phyloP scores from a whole-genome alignment of 306 rosid species.

The Gleditsia sinensis region DNA sequence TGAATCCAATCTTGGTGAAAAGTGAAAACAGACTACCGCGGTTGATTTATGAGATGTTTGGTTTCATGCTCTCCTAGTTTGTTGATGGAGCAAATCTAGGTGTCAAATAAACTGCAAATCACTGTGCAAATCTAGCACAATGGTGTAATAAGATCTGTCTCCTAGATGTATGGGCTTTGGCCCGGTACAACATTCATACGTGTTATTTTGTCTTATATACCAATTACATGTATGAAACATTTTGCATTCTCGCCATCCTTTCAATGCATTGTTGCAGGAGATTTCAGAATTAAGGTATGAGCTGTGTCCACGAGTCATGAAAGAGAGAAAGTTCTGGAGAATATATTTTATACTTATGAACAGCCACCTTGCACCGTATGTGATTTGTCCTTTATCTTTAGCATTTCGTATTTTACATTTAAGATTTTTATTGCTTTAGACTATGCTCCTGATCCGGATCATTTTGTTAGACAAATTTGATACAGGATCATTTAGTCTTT shows the following conservation, averaged over 20 bases:
- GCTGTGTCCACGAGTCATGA: slow-evolving; percentile 77
- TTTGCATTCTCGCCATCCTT: neutral
- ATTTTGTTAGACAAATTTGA: slow-evolving; percentile 2
- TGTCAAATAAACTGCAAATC: neutral
- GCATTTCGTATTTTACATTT: slow-evolving; percentile 30
- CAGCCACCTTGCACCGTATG: slow-evolving; percentile 67
- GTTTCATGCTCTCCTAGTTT: slow-evolving; percentile 21
- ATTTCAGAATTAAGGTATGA: slow-evolving; percentile 73
- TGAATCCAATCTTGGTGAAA: neutral
- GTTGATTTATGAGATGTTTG: slow-evolving; percentile 1
- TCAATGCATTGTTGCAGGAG: slow-evolving; percentile 52
- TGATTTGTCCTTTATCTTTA: neutral
- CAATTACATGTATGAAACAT: slow-evolving; percentile 13
- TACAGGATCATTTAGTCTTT: slow-evolving; percentile 9
- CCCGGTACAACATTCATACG: neutral
- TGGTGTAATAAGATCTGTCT: slow-evolving; percentile 9
- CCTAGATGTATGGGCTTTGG: neutral
- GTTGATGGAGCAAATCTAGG: neutral
- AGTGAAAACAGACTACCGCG: neutral
- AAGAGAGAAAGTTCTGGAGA: slow-evolving; percentile 83
- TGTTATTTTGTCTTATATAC: slow-evolving; percentile 8
- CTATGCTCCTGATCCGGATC: neutral
- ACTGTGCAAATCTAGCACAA: slow-evolving; percentile 24
- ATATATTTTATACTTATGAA: slow-evolving; percentile 71
- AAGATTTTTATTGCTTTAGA: neutral